These are phyloP conservation scores for Corynascus novoguineensis DNA, from an alignment of 495 filamentous ascomycete species.

Conservation along the genomic window DNA sequence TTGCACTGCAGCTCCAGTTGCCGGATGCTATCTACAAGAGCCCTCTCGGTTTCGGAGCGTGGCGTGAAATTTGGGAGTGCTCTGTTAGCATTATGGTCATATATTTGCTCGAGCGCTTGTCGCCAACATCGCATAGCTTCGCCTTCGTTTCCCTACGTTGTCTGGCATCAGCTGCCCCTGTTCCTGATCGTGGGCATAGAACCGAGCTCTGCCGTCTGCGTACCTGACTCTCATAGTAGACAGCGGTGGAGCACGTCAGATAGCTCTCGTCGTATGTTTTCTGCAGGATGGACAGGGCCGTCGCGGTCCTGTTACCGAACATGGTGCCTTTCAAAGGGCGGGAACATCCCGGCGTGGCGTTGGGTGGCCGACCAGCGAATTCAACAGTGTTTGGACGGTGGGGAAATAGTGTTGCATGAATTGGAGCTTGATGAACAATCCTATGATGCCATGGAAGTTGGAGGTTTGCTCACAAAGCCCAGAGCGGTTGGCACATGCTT, in stretches of 20 bases:
- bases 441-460: background rate
- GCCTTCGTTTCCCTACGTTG: slow-evolving; percentile 75
- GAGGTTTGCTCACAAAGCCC: background rate
- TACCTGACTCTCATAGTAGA: slow-evolving; percentile 92
- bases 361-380: slow-evolving; percentile 2
- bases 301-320: slow-evolving; percentile 66
- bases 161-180: slow-evolving; percentile 11
- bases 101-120: slow-evolving; percentile 83
- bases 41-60: slow-evolving; percentile 77
- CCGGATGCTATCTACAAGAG: slow-evolving; percentile 71
- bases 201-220: slow-evolving; percentile 1
- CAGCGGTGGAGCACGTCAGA: slow-evolving; percentile 85
- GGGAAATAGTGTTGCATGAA: background rate
- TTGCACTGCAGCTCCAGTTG: slow-evolving; percentile 89
- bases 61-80: slow-evolving; percentile 64
- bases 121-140: slow-evolving; percentile 93
- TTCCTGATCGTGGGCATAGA: background rate
- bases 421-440: background rate
- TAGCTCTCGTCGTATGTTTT: slow-evolving; percentile 98
- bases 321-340: slow-evolving; percentile 35
- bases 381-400: background rate
- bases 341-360: slow-evolving; percentile 14
- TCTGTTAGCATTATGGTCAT: slow-evolving; percentile 76
- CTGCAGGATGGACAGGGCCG: slow-evolving; percentile 70
- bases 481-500: background rate